Evolutionary conservation across 2,329 filamentous ascomycete genomes (phyloP).

Genomic region (Scytalidium lignicola): DNA sequence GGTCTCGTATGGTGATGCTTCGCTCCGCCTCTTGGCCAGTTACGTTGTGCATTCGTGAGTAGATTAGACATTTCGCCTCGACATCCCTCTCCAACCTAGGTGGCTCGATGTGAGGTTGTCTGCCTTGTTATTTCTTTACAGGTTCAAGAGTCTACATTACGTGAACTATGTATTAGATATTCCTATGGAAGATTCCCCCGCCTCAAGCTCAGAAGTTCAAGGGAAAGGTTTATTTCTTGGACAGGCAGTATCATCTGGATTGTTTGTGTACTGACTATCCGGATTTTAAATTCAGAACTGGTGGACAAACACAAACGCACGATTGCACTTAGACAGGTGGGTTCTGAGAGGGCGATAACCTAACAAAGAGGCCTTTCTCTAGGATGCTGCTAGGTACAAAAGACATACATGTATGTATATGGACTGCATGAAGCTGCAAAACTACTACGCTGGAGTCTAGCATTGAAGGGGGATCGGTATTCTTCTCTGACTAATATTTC

Average conservation of each 20-base stretch:
- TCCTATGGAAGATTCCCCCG: not conserved
- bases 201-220: not conserved
- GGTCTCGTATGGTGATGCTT: not conserved
- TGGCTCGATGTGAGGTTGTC: not conserved
- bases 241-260: not conserved
- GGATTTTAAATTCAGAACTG: slow-evolving; percentile 34
- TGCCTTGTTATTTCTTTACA: not conserved
- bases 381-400: not conserved
- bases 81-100: not conserved
- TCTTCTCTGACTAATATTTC: not conserved
- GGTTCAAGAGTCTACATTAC: not conserved
- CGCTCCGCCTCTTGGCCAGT: not conserved
- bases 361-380: slow-evolving; percentile 40
- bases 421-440: not conserved
- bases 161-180: not conserved
- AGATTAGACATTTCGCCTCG: not conserved
- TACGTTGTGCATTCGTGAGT: not conserved
- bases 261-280: not conserved
- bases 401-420: not conserved
- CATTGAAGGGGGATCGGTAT: not conserved
- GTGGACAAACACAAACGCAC: slow-evolving; percentile 44
- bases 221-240: slow-evolving; percentile 5
- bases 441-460: not conserved
- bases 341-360: slow-evolving; percentile 40
- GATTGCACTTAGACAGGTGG: slow-evolving; percentile 31